Percentiles rank a stretch among this genome's conserved stretches.
Conservation (phyloP, 169 alveolate species). For the Plasmodium coatneyi region DNA sequence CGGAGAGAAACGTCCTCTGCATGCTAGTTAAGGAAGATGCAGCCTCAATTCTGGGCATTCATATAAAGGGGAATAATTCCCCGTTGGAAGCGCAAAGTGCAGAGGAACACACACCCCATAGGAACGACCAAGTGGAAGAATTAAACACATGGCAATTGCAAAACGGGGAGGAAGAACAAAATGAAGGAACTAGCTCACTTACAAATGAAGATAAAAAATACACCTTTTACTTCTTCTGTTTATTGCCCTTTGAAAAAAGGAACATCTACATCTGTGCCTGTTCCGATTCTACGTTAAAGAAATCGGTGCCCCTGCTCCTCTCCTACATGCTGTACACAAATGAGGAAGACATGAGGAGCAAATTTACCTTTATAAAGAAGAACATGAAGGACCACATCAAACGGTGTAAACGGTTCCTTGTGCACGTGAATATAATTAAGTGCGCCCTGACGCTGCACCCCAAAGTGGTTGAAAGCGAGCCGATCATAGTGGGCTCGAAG, state of each 20-base stretch:
- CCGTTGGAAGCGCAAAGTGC: neutral
- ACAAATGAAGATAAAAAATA: conserved; percentile 49
- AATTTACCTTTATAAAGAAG: conserved; percentile 36
- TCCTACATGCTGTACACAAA: conserved; percentile 34
- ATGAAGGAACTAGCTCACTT: conserved; percentile 15
- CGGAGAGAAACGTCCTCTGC: conserved; percentile 68
- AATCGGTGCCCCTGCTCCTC: conserved; percentile 45
- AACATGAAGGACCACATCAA: conserved; percentile 55
- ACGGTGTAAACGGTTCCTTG: conserved; percentile 31
- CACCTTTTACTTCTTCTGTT: conserved; percentile 57
- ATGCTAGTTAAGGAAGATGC: conserved; percentile 52
- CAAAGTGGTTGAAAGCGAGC: conserved; percentile 58
- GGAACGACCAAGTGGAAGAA: neutral
- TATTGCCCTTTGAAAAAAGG: conserved; percentile 66
- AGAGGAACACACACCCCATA: neutral
- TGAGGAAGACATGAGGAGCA: conserved; percentile 62
- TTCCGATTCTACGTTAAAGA: conserved; percentile 20
- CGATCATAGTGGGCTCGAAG: conserved; percentile 23
- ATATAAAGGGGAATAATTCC: conserved; percentile 37
- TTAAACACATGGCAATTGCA: conserved; percentile 5
- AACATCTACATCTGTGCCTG: conserved; percentile 34
- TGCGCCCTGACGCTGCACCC: conserved; percentile 28
- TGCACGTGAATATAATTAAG: conserved; percentile 41
- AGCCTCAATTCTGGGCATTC: conserved; percentile 5
- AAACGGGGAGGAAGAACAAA: conserved; percentile 1